Conservation (phyloP, 805 yeast species). For the Peterozyma xylosa region DNA sequence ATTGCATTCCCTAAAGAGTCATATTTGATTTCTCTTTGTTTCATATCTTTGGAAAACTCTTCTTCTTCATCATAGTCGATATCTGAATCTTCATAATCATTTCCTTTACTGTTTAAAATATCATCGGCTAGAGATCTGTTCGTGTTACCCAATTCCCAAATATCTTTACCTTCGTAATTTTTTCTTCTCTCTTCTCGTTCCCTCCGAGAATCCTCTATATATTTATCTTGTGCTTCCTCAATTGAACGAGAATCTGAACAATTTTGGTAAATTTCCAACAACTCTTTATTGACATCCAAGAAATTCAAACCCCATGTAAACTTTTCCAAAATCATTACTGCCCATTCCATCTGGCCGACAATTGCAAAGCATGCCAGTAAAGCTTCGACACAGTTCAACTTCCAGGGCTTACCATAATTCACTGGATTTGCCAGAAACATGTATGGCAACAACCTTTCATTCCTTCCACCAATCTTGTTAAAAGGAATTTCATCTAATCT, state of each 20-base stretch:
- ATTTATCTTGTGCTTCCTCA: slow-evolving; percentile 60
- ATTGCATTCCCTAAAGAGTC: slow-evolving; percentile 16
- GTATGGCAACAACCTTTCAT: slow-evolving; percentile 85
- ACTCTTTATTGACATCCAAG: slow-evolving; percentile 71
- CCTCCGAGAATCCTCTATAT: slow-evolving; percentile 60
- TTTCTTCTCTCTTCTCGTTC: slow-evolving; percentile 60
- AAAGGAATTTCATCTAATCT: slow-evolving; percentile 96
- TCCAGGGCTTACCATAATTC: slow-evolving; percentile 95
- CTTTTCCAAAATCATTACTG: slow-evolving; percentile 61
- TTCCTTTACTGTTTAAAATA: slow-evolving; percentile 11
- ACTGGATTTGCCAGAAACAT: slow-evolving; percentile 96
- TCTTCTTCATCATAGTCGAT: slow-evolving; percentile 19
- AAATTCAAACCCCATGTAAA: slow-evolving; percentile 95
- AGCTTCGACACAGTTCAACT: slow-evolving; percentile 93
- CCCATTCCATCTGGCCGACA: slow-evolving; percentile 89
- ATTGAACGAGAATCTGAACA: slow-evolving; percentile 82
- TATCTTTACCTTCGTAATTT: slow-evolving; percentile 44
- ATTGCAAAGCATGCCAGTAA: slow-evolving; percentile 95
- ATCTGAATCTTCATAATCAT: slow-evolving; percentile 14
- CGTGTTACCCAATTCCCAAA: slow-evolving; percentile 76
- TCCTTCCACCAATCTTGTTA: slow-evolving; percentile 80
- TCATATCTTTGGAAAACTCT: slow-evolving; percentile 6
- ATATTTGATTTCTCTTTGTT: slow-evolving; percentile 30
- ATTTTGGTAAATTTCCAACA: slow-evolving; percentile 62
- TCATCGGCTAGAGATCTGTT: slow-evolving; percentile 35